Evolutionary conservation across 2,329 filamentous ascomycete species (phyloP).

Genomic region (Cordyceps farinosa): DNA sequence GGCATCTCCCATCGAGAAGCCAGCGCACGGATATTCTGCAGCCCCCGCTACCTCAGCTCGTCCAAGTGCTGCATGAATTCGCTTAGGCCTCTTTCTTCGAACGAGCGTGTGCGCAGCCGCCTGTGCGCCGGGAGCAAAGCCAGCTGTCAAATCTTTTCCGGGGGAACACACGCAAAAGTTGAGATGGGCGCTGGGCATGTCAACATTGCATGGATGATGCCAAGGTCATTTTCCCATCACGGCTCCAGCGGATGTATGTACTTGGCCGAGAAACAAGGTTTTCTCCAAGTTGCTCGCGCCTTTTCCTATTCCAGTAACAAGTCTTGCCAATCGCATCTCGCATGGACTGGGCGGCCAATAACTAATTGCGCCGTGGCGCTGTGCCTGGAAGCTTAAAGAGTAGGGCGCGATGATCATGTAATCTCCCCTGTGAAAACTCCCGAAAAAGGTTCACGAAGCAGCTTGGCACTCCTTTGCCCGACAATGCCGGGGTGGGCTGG

Average conservation of each 20-base stretch:
- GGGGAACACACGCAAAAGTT: background rate
- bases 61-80: background rate
- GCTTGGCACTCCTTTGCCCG: background rate
- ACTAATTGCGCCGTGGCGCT: background rate
- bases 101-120: background rate
- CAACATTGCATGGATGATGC: no score
- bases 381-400: constrained; percentile 6
- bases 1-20: background rate
- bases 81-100: background rate
- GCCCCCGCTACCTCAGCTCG: background rate
- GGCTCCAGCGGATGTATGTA: background rate
- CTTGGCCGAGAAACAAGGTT: background rate
- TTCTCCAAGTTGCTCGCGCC: background rate
- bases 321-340: background rate
- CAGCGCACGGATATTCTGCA: background rate
- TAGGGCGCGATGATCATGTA: background rate
- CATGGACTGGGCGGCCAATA: background rate
- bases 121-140: background rate
- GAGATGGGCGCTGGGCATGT: background rate
- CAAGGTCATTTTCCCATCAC: background rate
- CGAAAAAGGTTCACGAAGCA: background rate
- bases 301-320: background rate
- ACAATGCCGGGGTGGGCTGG: background rate
- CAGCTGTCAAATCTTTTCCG: background rate
- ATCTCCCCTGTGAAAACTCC: background rate